These are phyloP conservation scores for Delitschia confertaspora DNA, from an alignment of 495 filamentous ascomycete genomes.

Conservation along the genomic window DNA sequence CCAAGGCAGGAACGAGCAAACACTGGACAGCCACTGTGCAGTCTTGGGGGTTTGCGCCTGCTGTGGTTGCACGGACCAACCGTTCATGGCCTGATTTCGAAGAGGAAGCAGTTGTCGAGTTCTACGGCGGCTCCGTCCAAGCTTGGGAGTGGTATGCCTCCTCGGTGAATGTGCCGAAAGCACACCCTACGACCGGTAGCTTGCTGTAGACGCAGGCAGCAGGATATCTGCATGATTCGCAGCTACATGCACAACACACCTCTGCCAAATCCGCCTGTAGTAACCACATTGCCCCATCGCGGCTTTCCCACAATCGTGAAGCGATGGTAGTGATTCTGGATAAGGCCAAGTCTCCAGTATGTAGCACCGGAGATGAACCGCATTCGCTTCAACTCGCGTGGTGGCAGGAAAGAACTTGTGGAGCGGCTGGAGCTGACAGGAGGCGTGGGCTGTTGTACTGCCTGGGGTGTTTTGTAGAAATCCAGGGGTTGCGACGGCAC, in stretches of 20 bases:
- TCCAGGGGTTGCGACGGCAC: neutral
- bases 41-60: conserved; percentile 13
- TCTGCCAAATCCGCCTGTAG: too few species aligned
- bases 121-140: conserved; percentile 20
- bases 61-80: conserved; percentile 17
- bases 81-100: conserved; percentile 23
- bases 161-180: conserved; percentile 7
- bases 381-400: too few species aligned
- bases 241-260: neutral
- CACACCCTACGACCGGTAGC: conserved; percentile 7
- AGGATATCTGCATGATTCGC: conserved; percentile 19
- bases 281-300: too few species aligned
- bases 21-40: neutral
- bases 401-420: neutral
- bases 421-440: conserved; percentile 9
- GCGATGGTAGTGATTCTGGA: too few species aligned
- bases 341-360: too few species aligned
- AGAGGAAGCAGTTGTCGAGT: conserved; percentile 17
- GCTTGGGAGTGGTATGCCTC: too few species aligned
- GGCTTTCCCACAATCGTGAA: too few species aligned
- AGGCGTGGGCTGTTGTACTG: neutral
- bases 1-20: neutral
- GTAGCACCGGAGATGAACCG: too few species aligned
- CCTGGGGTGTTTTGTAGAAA: neutral
- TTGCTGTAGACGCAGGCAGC: conserved; percentile 10